These are phyloP conservation scores for Syzygium aromaticum DNA, from an alignment of 345 rosid genomes.

Conservation along the genomic window DNA sequence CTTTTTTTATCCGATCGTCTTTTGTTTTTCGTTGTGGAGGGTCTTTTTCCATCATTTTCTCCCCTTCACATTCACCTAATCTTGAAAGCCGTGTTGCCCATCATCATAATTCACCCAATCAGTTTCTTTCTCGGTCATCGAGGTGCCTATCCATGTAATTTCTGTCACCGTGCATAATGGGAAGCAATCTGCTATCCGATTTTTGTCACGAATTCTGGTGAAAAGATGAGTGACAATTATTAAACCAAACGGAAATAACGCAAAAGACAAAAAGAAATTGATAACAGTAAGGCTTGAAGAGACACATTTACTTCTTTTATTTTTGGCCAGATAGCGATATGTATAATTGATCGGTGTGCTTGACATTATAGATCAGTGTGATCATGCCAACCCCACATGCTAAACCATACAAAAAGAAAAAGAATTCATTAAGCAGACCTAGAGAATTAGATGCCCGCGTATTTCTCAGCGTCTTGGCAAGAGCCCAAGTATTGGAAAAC, in stretches of 20 bases:
- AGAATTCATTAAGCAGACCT: neutral
- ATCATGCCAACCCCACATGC: neutral
- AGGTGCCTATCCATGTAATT: neutral
- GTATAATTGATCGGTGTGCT: neutral
- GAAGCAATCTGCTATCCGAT: neutral
- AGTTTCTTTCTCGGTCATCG: neutral
- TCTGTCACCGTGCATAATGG: neutral
- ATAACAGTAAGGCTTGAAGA: neutral
- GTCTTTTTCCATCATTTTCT: neutral
- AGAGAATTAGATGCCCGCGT: neutral
- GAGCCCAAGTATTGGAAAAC: neutral
- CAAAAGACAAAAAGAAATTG: neutral
- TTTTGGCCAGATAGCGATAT: neutral
- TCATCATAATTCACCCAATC: neutral
- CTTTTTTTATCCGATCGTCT: neutral
- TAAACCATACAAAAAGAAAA: neutral
- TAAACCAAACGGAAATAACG: neutral
- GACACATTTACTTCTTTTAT: neutral
- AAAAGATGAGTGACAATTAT: neutral
- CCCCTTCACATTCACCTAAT: slow-evolving; percentile 4
- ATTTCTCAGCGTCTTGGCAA: neutral
- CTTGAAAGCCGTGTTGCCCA: neutral
- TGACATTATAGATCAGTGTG: neutral
- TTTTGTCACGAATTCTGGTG: neutral
- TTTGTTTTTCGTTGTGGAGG: neutral